Base-by-base conservation (phyloP, 2,329 filamentous ascomycete species). In the Ophiostoma novo-ulmi region DNA sequence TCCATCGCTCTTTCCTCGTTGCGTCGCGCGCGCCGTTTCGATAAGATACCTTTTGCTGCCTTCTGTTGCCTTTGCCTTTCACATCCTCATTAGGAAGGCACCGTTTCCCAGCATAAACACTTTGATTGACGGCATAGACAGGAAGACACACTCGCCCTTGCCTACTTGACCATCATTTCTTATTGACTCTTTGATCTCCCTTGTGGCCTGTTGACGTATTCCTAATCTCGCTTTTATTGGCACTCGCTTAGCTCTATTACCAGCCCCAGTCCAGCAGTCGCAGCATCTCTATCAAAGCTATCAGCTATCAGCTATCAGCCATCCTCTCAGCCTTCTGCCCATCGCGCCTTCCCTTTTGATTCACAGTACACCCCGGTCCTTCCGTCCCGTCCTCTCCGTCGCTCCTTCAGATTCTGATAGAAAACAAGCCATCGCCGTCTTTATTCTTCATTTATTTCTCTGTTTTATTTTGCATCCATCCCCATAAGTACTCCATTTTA, bases 371-470 rank as follows among this genome's bases (percentile, higher is more conserved):
- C 68, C 68, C 64, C 68, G 68, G 63, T 61, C 52, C 14, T 70
- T 71, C 70, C 70, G 70, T 71, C 67, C 70, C 70, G 63, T 38
- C 8, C 13, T n/a, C 70, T 69, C 70, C 70, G 67, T 69, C 26
- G 67, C 44, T 36, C 69, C 58, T 26, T 70, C 44, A 44, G 31
- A 63, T 52, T 36, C 48, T 55, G 20, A 39, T 22, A 58, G 35
- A 38, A 10, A 13, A 63, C 52, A 7, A n/a, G 52, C 52, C 44
- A 17, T 52, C 44, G 44, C 44, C 26, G 58, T 63, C 48, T 22
- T 52, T 63, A 58, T 65, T 41, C 58, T 17, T 26, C n/a, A 20
- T 31, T 48, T 35, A n/a, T 36, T 64, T 52, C 20, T 38, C 39
- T 48, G 20, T 14, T 22, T 36, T 36, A 36, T 36, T 13, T 17